These are phyloP conservation scores for Ephemerocybe angulata DNA, from an alignment of 768 basidiomycete species.

Conservation along the genomic window DNA sequence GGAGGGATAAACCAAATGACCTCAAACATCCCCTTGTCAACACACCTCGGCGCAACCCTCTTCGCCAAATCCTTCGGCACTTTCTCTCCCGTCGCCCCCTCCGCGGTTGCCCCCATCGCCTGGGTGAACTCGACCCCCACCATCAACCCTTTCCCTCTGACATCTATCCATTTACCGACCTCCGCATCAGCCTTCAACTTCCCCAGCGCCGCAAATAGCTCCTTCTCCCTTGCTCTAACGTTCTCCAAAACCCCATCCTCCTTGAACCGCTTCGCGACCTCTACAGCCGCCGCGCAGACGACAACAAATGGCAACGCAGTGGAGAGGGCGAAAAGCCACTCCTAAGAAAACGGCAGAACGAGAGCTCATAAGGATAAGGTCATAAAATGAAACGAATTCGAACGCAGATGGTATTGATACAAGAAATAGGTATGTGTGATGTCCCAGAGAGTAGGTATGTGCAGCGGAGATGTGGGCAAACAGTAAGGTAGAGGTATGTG, in stretches of 20 bases:
- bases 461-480: too few relatives aligned
- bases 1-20: slow-evolving; percentile 92
- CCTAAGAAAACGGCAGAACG: too few relatives aligned
- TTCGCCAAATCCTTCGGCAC: slow-evolving; percentile 52
- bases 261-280: slow-evolving; percentile 77
- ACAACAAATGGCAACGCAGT: too few relatives aligned
- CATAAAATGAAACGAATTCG: too few relatives aligned
- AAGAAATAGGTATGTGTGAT: too few relatives aligned
- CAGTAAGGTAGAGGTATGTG: too few relatives aligned
- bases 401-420: too few relatives aligned
- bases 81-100: slow-evolving; percentile 3
- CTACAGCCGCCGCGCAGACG: slow-evolving; percentile 88
- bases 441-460: too few relatives aligned
- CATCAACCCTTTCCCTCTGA: slow-evolving; percentile 90
- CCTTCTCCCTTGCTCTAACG: neutral
- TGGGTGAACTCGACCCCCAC: slow-evolving; percentile 70
- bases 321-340: too few relatives aligned
- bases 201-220: neutral
- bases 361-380: too few relatives aligned
- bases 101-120: neutral
- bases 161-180: slow-evolving; percentile 64
- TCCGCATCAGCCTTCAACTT: slow-evolving; percentile 34
- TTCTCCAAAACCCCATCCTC: slow-evolving; percentile 42
- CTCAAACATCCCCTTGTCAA: slow-evolving; percentile 84
- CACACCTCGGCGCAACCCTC: slow-evolving; percentile 72